phyloP scores from a whole-genome alignment of 169 alveolate genomes.

The Cryptosporidium meleagridis region DNA sequence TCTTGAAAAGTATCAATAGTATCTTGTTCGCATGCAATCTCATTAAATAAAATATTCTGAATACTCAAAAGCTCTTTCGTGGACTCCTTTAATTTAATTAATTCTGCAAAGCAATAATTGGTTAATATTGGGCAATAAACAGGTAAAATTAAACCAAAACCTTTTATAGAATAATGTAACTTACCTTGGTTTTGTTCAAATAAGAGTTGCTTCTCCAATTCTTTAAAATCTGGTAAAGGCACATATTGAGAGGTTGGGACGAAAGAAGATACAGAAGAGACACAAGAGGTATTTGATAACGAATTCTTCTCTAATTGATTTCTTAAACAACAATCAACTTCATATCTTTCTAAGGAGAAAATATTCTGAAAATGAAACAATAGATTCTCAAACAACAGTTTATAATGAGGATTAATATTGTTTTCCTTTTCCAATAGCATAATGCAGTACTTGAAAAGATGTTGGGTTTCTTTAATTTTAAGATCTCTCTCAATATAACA shows the following conservation, averaged over 20 bases:
- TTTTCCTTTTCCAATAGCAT: constrained; percentile 21
- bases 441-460: constrained; percentile 43
- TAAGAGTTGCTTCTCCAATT: constrained; percentile 36
- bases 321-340: not conserved
- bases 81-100: constrained; percentile 21
- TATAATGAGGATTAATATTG: constrained; percentile 32
- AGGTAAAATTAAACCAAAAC: not conserved
- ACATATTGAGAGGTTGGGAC: not conserved
- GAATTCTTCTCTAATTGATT: not conserved
- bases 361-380: constrained; percentile 35
- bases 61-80: constrained; percentile 12
- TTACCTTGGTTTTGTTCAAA: constrained; percentile 45
- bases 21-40: not conserved
- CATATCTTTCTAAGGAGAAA: constrained; percentile 4
- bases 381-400: constrained; percentile 39
- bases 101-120: not conserved
- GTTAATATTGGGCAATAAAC: not conserved
- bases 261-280: constrained; percentile 10
- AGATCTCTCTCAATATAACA: constrained; percentile 13
- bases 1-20: not conserved
- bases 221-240: not conserved
- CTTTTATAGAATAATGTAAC: not conserved
- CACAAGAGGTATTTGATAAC: not conserved
- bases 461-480: constrained; percentile 66
- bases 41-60: constrained; percentile 1